Percentiles rank a stretch among this genome's conserved stretches.
These are phyloP conservation scores for Rhodotorula sphaerocarpa DNA, from an alignment of 768 basidiomycete genomes.

Conservation along the genomic window DNA sequence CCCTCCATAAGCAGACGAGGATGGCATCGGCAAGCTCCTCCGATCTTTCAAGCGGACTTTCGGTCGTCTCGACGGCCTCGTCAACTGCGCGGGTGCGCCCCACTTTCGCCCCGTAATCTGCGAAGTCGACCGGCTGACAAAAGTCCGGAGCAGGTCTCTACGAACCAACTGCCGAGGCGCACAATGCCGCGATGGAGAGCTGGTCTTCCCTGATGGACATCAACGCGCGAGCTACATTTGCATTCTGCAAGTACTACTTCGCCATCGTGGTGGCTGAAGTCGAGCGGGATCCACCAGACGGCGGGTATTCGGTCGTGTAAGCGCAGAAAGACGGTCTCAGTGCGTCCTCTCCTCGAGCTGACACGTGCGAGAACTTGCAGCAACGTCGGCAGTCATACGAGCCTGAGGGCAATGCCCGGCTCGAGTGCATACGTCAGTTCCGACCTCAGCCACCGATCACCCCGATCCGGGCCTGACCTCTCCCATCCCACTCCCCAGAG, in stretches of 20 bases:
- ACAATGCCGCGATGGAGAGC: conserved; percentile 3
- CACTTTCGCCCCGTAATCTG: too few species aligned
- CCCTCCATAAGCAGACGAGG: conserved; percentile 27
- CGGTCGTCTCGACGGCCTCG: conserved; percentile 28
- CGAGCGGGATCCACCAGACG: conserved; percentile 1
- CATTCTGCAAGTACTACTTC: conserved; percentile 27
- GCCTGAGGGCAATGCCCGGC: conserved; percentile 4
- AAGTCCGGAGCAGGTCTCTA: conserved; percentile 13
- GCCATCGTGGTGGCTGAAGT: neutral
- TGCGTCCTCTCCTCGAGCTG: too few species aligned
- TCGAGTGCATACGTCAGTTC: conserved; percentile 16
- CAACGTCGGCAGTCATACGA: conserved; percentile 24
- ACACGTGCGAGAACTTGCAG: neutral
- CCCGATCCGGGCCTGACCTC: neutral
- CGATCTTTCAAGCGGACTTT: conserved; percentile 27
- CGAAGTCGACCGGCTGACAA: too few species aligned
- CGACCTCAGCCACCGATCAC: neutral
- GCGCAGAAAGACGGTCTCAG: too few species aligned
- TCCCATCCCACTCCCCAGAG: neutral
- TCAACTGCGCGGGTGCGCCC: conserved; percentile 26
- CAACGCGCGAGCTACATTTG: conserved; percentile 22
- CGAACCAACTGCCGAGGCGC: neutral
- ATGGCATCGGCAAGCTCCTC: conserved; percentile 25
- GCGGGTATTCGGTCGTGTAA: conserved; percentile 27
- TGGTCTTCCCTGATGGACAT: conserved; percentile 13